Base-by-base conservation (phyloP, 371 early-diverging fungal genomes). In the Syncephalis fuscata region DNA sequence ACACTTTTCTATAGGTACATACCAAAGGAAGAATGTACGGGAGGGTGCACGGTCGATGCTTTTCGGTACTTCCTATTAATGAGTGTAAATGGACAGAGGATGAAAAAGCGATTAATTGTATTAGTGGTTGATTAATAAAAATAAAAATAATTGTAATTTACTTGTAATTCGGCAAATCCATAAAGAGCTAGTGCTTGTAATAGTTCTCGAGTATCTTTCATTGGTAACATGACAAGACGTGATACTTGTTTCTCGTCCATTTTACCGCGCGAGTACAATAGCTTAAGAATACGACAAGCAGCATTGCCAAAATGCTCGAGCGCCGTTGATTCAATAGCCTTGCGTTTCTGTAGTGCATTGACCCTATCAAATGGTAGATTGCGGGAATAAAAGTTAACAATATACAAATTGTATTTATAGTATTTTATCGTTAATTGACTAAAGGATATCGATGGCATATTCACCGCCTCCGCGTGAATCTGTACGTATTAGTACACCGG, bases 11-110 rank as follows among this genome's bases (percentile, higher is more conserved):
- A 81, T 51, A 25, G 79, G 69, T 1, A 86, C 79, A 52, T 74
- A 79, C 78, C 82, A 89, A 22, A 94, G 68, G 52, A 82, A 88
- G 55, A 79, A 76, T 19, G 87, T 88, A 53, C 86, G 71, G 19
- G 80, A 71, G 1, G 92, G 87, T 3, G 88, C 77, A 56, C 90
- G 84, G 54, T 92, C 91, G 0, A 78, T 68, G 0, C 86, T 74
- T 57, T 78, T 78, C 23, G 92, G 91, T 24, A 93, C 82, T 61
- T 91, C 94, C 64, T 81, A 50, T 8, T 10, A 10, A 23, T 23
- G 22, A 16, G 44, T 27, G 15, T 41, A 48, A 20, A 2, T 15
- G 40, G 14, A 16, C 9, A 17, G 11, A 0, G 26, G 14, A 43
- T 45, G 23, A 39, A 45, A 11, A 14, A 51, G 42, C 39, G 15